Evolutionary conservation across 2,329 filamentous ascomycete species (phyloP), one percentile per base, ranked within the genome.

Genomic region (Leptographium flavum): DNA sequence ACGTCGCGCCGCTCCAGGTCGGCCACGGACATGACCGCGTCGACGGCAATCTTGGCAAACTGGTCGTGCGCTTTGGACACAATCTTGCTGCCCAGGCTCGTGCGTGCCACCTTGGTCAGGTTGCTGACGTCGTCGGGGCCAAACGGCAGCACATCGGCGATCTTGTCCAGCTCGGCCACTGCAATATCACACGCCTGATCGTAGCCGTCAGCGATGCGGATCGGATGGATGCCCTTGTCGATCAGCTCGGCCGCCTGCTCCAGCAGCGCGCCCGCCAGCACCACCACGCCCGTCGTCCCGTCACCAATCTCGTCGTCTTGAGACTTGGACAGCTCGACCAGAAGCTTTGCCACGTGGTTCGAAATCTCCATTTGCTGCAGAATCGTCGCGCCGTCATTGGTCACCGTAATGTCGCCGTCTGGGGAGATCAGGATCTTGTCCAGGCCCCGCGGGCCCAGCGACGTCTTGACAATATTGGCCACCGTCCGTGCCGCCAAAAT

Each of bases 361-460:
- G 86, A 85, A 56, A 98, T 90, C 70, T 98, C 92, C 92, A 98
- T 98, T 75, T 94, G 87, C 57, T 86, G 82, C 55, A 98, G 73
- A 58, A 98, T 98, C 39, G 92, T 98, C 45, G 93, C 93, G 58
- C 92, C 92, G 68, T 98, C 92, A 70, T 98, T 98, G 55, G 92
- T 98, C 51, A 98, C 87, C 50, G 92, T 98, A 63, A 98, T 98
- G 66, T 98, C 92, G 63, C 92, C 92, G 63, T 98, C 92, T 50
- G 92, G 85, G 43, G 92, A 98, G 58, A 98, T 98, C 56, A 98
- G 77, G 61, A 98, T 98, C 73, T 98, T 98, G 73, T 98, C 92
- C 60, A 98, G 80, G 52, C 92, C 92, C 56, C 92, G 83, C 45
- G 92, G 92, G 42, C 92, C 92, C 57, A 98, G 74, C 53, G 93